Base-by-base conservation (phyloP, 2,329 filamentous ascomycete genomes). In the Exophiala sideris region DNA sequence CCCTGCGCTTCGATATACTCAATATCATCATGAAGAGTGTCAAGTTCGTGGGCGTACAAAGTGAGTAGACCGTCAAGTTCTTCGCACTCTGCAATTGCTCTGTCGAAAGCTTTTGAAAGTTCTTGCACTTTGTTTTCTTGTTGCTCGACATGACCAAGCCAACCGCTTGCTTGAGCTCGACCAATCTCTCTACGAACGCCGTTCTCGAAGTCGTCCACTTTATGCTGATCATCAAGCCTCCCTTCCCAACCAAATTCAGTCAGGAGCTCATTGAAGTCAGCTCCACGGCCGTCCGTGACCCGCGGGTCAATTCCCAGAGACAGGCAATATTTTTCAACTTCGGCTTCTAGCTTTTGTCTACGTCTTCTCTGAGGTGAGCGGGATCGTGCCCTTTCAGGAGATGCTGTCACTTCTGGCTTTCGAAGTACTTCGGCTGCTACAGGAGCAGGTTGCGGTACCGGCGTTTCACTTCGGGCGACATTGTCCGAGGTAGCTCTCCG, bases 1-100 rank as follows among this genome's bases (percentile, higher is more conserved):
- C 90, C 91, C 71, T 99, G 94, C 1, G 94, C 91, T 74, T 99
- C 94, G 61, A 99, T 97, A 68, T 95, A 97, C 3, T 91, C 86
- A 64, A 99, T 95, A 65, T 99, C 94, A 46, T 97, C 92, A 52
- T 91, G 91, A 29, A 99, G 79, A 45, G 91, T 97, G 87, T 95
- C 90, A 58, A 99, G 78, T 70, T 99, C 94, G 21, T 97, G 94
- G 44, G 89, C 89, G 71, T 99, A 99, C 33, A 99, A 75, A 0
- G 94, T 99, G 48, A 99, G 76, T 36, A 99, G 78, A 56, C 95
- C 95, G 68, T 99, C 94, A 54, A 99, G 78, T 73, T 97, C 92
- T 64, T 99, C 95, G 66, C 94, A 97, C 73, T 99, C 94, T 16
- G 86, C 82, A 64, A 99, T 91, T n/a, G 91, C 88, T 60, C 86